Conservation (phyloP, 441 rosid species). For the Arabidopsis hybrid region DNA sequence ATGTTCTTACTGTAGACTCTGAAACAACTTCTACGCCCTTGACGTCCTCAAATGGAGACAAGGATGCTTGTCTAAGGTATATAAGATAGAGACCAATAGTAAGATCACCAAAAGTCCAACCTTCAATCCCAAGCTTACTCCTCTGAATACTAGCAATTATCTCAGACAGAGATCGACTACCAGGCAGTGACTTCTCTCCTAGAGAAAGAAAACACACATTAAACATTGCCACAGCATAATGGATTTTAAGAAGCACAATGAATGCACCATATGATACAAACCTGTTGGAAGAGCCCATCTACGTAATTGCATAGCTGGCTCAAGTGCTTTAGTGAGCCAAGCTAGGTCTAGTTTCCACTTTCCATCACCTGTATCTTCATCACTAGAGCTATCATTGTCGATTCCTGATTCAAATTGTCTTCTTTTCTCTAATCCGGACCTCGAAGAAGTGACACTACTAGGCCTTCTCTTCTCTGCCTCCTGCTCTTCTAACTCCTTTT, state of each 20-base stretch:
- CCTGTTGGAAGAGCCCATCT: slow-evolving; percentile 76
- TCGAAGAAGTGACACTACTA: slow-evolving; percentile 41
- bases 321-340: slow-evolving; percentile 87
- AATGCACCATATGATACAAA: slow-evolving; percentile 24
- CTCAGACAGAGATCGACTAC: slow-evolving; percentile 72
- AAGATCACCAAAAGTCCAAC: slow-evolving; percentile 94
- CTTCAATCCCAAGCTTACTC: slow-evolving; percentile 87
- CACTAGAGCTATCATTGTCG: slow-evolving; percentile 53
- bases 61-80: slow-evolving; percentile 84
- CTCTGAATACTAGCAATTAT: slow-evolving; percentile 81
- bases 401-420: slow-evolving; percentile 35
- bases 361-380: slow-evolving; percentile 58
- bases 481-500: slow-evolving; percentile 42
- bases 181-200: slow-evolving; percentile 62
- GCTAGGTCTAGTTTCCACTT: slow-evolving; percentile 77
- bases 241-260: slow-evolving; percentile 1
- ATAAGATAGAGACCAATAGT: slow-evolving; percentile 87
- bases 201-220: slow-evolving; percentile 23
- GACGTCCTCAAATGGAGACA: slow-evolving; percentile 69
- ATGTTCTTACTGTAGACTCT: slow-evolving; percentile 63
- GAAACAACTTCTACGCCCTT: slow-evolving; percentile 73
- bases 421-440: slow-evolving; percentile 42
- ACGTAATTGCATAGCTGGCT: slow-evolving; percentile 82
- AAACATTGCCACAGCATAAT: background rate
- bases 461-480: slow-evolving; percentile 36